Conservation (phyloP, 2,329 filamentous ascomycete genomes). For the Aotearoamyces nothofagi region DNA sequence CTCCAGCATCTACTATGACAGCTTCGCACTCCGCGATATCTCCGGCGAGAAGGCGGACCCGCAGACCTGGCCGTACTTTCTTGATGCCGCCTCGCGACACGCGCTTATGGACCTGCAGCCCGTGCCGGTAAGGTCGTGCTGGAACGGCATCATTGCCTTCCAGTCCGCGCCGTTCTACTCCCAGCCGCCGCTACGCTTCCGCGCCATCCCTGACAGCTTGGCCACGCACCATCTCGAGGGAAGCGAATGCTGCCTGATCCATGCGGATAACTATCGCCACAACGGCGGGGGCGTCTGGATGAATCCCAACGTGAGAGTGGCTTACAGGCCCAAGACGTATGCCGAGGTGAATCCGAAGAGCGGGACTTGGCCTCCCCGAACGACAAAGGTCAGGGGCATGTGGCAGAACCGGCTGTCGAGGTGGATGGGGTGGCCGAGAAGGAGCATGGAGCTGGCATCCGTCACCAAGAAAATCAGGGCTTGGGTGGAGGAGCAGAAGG, state of each 20-base stretch:
- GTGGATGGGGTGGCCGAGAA: constrained; percentile 22
- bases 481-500: constrained; percentile 15
- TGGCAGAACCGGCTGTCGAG: constrained; percentile 42
- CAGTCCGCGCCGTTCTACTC: constrained; percentile 37
- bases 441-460: constrained; percentile 15
- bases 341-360: constrained; percentile 25
- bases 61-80: constrained; percentile 43
- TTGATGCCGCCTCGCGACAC: constrained; percentile 30
- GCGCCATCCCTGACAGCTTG: constrained; percentile 45
- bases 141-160: constrained; percentile 39
- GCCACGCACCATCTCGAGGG: constrained; percentile 49
- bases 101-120: constrained; percentile 33
- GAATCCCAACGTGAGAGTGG: constrained; percentile 55
- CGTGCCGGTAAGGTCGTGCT: constrained; percentile 36
- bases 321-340: constrained; percentile 41
- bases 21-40: constrained; percentile 41
- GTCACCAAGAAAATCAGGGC: constrained; percentile 9
- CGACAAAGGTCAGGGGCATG: constrained; percentile 33
- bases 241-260: constrained; percentile 70
- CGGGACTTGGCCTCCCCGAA: constrained; percentile 12
- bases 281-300: constrained; percentile 39
- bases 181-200: constrained; percentile 31
- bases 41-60: constrained; percentile 32
- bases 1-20: constrained; percentile 41
- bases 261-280: constrained; percentile 35